Percentiles rank a stretch among this genome's conserved stretches.
Conservation (phyloP, 116 monocot species). For the Cymodocea nodosa region DNA sequence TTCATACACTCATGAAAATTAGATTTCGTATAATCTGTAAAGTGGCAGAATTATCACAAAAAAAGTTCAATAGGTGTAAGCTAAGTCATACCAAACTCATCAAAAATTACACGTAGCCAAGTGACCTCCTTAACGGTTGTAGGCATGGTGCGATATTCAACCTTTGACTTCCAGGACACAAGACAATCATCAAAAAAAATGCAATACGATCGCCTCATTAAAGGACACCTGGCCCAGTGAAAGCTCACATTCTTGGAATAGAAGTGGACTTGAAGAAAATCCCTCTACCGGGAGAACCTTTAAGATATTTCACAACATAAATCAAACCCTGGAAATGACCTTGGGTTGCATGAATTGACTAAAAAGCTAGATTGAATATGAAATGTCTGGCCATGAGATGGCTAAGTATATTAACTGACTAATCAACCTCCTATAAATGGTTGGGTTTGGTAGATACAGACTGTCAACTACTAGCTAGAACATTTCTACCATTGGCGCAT, state of each 20-base stretch:
- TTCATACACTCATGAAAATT: too few species aligned
- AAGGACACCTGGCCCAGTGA: not conserved
- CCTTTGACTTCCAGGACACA: not conserved
- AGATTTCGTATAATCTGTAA: too few species aligned
- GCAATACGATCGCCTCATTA: not conserved
- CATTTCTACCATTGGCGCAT: not conserved
- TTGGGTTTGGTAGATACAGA: not conserved
- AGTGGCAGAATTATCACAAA: not conserved
- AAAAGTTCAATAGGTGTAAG: not conserved
- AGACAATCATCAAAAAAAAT: not conserved
- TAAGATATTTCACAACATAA: not conserved
- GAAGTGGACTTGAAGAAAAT: not conserved
- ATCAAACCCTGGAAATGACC: not conserved
- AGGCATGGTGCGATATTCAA: not conserved
- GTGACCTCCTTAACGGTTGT: not conserved
- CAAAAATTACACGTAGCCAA: not conserved
- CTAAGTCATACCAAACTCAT: not conserved
- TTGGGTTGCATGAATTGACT: not conserved
- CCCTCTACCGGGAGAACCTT: not conserved
- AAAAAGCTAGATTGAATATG: not conserved
- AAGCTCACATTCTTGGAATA: not conserved
- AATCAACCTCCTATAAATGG: not conserved
- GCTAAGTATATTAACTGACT: not conserved
- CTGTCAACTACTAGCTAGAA: not conserved
- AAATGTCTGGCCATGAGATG: not conserved